Evolutionary conservation across 1,139 yeast genomes (phyloP), one percentile per base, ranked within the genome.

Genomic region (Kurtzmaniella quercitrusa): DNA sequence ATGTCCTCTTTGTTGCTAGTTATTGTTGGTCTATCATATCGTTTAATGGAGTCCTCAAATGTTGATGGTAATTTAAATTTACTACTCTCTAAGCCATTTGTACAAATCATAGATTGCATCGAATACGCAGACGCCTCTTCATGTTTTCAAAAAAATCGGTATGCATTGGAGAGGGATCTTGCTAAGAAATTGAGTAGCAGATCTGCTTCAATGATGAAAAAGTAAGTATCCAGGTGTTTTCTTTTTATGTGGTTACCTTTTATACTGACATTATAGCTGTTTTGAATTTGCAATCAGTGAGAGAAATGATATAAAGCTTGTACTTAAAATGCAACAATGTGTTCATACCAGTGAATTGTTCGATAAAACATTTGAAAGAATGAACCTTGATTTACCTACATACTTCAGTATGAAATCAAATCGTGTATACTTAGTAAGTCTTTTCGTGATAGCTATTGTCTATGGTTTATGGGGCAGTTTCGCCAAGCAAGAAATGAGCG

Each of bases 41-140:
- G 31, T 11, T 27, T 27, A 6, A 11, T 27, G 12, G 31, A 4
- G n/a, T 3, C 7, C 10, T 4, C 4, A 11, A 5, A 27, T 27
- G 14, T 6, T 27, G 31, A 27, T 7, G n/a, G 10, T 10, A n/a
- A 5, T 11, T 10, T 27, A 27, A 27, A 27, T 12, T 31, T 31
- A 12, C 18, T 31, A 5, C 9, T 31, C 6, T 47, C 54, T 17
- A 33, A 27, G 6, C 37, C 41, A 9, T 55, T 56, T 39, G 33
- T 46, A 19, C 40, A 46, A 16, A 38, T 59, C 25, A 45, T 54
- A 3, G 41, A 46, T 5, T 59, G 63, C 39, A 39, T 46, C 21
- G 60, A 57, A 29, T 27, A 36, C 8, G 33, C 46, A 5, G 53
- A 50, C 25, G 51, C 55, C 1, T 29, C 46, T 1, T 44, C 47